Evolutionary conservation across 2,329 filamentous ascomycete genomes (phyloP).

Genomic region (Blastomyces parvus): DNA sequence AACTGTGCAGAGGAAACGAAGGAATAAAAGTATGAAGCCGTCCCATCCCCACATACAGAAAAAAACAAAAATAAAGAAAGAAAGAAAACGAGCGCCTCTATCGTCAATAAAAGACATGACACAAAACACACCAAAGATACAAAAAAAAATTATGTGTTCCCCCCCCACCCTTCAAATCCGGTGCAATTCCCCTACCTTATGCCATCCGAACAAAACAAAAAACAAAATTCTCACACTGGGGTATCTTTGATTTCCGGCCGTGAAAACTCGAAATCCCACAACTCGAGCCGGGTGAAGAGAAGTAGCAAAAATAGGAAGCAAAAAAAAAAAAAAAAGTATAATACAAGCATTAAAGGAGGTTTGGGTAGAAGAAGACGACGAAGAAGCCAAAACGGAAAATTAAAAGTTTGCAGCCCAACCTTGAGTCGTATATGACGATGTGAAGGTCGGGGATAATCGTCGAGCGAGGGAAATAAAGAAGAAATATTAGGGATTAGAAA

Average conservation of each 20-base stretch:
- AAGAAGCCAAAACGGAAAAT: background rate
- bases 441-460: background rate
- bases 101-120: conserved; percentile 10
- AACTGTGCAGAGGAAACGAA: background rate
- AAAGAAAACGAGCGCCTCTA: conserved; percentile 13
- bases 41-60: background rate
- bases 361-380: background rate
- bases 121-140: conserved; percentile 2
- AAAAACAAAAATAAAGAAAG: conserved; percentile 1
- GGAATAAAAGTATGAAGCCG: conserved; percentile 1
- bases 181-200: background rate
- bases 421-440: background rate
- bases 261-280: conserved; percentile 2
- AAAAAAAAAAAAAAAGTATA: background rate
- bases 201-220: conserved; percentile 4
- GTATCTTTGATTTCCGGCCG: conserved; percentile 5
- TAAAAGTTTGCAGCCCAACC: background rate
- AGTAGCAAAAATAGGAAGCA: background rate
- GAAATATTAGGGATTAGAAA: background rate
- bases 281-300: background rate
- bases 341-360: conserved; percentile 4
- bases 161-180: background rate
- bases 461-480: background rate
- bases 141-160: conserved; percentile 13
- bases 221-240: conserved; percentile 1